Percentiles rank a stretch among this genome's conserved stretches.
phyloP scores from a whole-genome alignment of 1,139 yeast genomes.

The Zygosaccharomyces pseudobailii region DNA sequence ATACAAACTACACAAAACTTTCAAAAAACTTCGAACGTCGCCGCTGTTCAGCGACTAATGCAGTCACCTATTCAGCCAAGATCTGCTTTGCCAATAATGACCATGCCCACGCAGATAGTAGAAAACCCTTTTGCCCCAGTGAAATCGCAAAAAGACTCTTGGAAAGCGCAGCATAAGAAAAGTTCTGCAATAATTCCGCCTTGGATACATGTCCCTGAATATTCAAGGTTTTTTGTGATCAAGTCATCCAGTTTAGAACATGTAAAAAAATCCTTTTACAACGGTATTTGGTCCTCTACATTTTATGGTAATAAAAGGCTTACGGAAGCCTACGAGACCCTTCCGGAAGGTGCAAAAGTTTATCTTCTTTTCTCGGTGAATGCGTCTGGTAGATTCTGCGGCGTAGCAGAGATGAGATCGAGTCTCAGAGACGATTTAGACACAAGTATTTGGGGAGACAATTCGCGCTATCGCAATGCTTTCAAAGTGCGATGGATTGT shows the following conservation, averaged over 20 bases:
- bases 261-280: constrained; percentile 45
- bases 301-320: constrained; percentile 52
- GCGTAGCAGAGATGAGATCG: constrained; percentile 53
- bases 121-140: neutral
- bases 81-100: neutral
- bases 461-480: constrained; percentile 46
- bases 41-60: neutral
- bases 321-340: constrained; percentile 37
- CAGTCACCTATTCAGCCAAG: neutral
- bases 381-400: constrained; percentile 57
- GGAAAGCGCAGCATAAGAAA: constrained; percentile 5
- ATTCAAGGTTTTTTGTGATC: constrained; percentile 49
- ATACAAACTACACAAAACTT: too few relatives aligned
- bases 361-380: constrained; percentile 56
- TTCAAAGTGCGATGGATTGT: constrained; percentile 52
- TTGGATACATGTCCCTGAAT: constrained; percentile 29
- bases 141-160: neutral
- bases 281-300: constrained; percentile 58
- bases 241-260: constrained; percentile 50
- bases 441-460: constrained; percentile 47
- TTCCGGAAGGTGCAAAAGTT: constrained; percentile 29
- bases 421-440: constrained; percentile 37
- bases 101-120: neutral
- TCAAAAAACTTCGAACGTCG: too few relatives aligned
- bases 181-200: constrained; percentile 22